Evolutionary conservation across 2,329 filamentous ascomycete species (phyloP).

Genomic region (Boeremia lycopersici): DNA sequence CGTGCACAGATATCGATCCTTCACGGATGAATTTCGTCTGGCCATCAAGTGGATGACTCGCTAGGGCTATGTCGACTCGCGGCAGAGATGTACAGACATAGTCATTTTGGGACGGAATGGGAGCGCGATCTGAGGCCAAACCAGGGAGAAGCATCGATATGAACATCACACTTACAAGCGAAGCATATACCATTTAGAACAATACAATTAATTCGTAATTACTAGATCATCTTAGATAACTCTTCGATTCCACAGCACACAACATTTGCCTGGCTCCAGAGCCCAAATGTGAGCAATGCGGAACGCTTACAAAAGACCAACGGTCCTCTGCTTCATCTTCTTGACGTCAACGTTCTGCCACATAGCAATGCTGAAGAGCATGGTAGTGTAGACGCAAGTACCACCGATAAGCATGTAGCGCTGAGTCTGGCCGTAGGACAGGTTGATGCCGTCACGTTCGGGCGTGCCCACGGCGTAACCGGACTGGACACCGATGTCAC

Average conservation of each 20-base stretch:
- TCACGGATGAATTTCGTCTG: too few species aligned
- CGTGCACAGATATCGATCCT: too few species aligned
- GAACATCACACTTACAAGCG: background rate
- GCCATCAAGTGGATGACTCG: too few species aligned
- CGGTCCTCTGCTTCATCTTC: slow-evolving; percentile 42
- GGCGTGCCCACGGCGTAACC: slow-evolving; percentile 58
- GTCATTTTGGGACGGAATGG: too few species aligned
- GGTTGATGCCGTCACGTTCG: slow-evolving; percentile 52
- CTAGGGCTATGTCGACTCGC: too few species aligned
- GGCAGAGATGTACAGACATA: too few species aligned
- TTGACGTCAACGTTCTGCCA: slow-evolving; percentile 42
- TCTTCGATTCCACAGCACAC: background rate
- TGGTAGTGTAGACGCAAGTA: slow-evolving; percentile 35
- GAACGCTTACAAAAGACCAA: slow-evolving; percentile 35
- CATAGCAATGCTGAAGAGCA: slow-evolving; percentile 30
- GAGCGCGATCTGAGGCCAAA: background rate
- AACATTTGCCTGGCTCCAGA: slow-evolving; percentile 3
- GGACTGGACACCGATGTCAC: slow-evolving; percentile 60
- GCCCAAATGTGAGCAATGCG: background rate
- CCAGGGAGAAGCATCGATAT: background rate
- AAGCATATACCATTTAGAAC: background rate
- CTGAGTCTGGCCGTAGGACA: slow-evolving; percentile 46
- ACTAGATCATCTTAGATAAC: background rate
- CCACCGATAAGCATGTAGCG: slow-evolving; percentile 47
- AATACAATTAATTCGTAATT: slow-evolving; percentile 13